phyloP scores from a whole-genome alignment of 768 basidiomycete genomes.

The Mycena pura region DNA sequence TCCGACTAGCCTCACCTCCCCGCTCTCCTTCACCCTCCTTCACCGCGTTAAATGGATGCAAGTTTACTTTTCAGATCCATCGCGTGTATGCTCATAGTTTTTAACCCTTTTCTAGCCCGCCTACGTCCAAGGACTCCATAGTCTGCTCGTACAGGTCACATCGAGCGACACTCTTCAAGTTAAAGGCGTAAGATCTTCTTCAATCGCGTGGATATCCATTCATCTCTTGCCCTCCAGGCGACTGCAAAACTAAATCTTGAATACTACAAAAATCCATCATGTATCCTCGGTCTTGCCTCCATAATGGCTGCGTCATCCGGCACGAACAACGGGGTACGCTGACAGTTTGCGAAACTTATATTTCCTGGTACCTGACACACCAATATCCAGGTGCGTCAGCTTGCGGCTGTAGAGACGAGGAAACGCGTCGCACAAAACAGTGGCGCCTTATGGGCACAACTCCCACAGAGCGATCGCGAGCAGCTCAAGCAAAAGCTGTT shows the following conservation, averaged over 20 bases:
- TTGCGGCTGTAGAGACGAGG: constrained; percentile 94
- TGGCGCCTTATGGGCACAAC: constrained; percentile 81
- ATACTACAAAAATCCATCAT: constrained; percentile 90
- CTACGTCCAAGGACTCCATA: constrained; percentile 84
- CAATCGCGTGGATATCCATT: constrained; percentile 11
- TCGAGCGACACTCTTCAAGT: constrained; percentile 88
- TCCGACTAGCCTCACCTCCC: constrained; percentile 20
- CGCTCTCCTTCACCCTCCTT: constrained; percentile 33
- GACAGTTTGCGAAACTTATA: constrained; percentile 1
- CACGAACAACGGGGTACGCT: constrained; percentile 71
- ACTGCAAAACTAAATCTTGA: constrained; percentile 91
- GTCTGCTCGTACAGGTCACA: constrained; percentile 84
- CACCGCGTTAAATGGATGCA: constrained; percentile 57
- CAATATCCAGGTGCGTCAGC: constrained; percentile 82
- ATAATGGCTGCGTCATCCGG: constrained; percentile 85
- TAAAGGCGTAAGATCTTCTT: constrained; percentile 74
- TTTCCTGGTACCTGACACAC: constrained; percentile 14
- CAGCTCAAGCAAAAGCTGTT: constrained; percentile 88
- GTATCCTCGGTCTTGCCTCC: constrained; percentile 89
- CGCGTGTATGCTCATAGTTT: constrained; percentile 26
- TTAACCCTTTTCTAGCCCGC: constrained; percentile 54
- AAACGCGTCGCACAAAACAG: constrained; percentile 87
- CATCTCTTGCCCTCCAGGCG: constrained; percentile 58
- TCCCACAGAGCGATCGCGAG: constrained; percentile 70
- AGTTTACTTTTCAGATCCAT: constrained; percentile 30